Evolutionary conservation across 139 green algal species (phyloP).

Genomic region (Coelastrella sp.): DNA sequence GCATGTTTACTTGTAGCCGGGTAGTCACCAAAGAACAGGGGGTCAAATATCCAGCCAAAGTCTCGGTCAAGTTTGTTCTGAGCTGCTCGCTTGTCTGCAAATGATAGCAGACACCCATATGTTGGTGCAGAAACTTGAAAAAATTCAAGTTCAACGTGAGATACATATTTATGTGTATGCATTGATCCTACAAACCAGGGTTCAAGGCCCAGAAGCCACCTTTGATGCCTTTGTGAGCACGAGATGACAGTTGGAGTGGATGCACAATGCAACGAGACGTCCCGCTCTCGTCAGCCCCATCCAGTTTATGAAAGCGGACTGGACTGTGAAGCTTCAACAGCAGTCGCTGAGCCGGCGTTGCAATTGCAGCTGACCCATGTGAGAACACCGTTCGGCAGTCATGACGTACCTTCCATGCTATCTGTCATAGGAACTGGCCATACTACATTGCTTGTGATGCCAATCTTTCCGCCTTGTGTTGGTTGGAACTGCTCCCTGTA

Average conservation of each 20-base stretch:
- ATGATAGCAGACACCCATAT: background rate
- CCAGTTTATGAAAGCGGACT: background rate
- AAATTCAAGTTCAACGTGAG: no score
- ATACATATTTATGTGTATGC: background rate
- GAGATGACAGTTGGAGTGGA: no score
- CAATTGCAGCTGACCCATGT: no score
- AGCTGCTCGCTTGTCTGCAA: slow-evolving; percentile 25
- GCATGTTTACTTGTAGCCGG: background rate
- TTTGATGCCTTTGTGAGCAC: no score
- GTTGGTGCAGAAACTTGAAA: no score
- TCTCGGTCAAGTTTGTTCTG: slow-evolving; percentile 32
- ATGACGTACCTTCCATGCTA: background rate
- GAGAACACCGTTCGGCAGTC: no score
- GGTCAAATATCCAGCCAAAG: slow-evolving; percentile 48
- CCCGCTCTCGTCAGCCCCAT: background rate
- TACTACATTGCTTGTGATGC: slow-evolving; percentile 38
- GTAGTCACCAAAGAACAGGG: slow-evolving; percentile 49
- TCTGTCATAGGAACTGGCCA: slow-evolving; percentile 46
- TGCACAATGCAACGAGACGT: background rate
- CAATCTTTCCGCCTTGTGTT: slow-evolving; percentile 45
- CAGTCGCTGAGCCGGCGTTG: no score
- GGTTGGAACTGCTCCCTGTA: slow-evolving; percentile 32
- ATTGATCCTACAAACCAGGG: no score
- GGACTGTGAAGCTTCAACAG: no score
- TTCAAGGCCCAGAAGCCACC: background rate